These are phyloP conservation scores for Tricholoma furcatifolium DNA, from an alignment of 768 basidiomycete species.

Conservation along the genomic window DNA sequence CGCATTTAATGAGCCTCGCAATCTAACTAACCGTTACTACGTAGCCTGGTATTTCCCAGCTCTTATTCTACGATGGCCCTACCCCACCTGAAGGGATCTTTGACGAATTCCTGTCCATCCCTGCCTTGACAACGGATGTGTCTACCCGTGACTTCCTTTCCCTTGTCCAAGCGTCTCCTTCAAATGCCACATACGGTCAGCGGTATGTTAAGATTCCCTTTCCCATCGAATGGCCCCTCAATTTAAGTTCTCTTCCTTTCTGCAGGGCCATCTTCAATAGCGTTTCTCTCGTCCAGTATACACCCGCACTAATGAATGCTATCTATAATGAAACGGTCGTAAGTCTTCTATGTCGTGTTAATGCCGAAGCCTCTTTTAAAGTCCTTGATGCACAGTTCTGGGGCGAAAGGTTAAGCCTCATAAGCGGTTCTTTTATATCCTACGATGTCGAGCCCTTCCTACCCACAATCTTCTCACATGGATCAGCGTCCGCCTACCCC, in stretches of 20 bases:
- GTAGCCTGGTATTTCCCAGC: conserved; percentile 21
- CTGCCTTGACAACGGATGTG: conserved; percentile 35
- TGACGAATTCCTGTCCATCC: conserved; percentile 49
- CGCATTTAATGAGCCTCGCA: neutral
- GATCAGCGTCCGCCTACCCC: conserved; percentile 45
- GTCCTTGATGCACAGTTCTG: conserved; percentile 41
- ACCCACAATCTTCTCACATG: conserved; percentile 37
- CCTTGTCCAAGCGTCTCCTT: conserved; percentile 36
- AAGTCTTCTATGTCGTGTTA: conserved; percentile 6
- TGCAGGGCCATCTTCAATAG: neutral
- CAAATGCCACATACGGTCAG: conserved; percentile 29
- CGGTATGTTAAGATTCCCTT: conserved; percentile 14
- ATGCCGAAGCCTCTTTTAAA: no score
- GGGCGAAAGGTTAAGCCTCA: conserved; percentile 31
- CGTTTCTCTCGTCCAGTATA: conserved; percentile 35
- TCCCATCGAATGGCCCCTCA: conserved; percentile 1
- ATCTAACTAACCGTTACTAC: neutral
- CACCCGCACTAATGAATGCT: conserved; percentile 34
- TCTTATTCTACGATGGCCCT: conserved; percentile 63
- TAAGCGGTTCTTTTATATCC: conserved; percentile 32
- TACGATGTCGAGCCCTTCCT: conserved; percentile 56
- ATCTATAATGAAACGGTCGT: conserved; percentile 44
- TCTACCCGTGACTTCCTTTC: conserved; percentile 38
- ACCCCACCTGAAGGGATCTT: conserved; percentile 47
- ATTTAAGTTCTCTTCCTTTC: neutral